Evolutionary conservation across 2,329 filamentous ascomycete genomes (phyloP), one percentile per base, ranked within the genome.

Genomic region (Aureobasidium sp.): DNA sequence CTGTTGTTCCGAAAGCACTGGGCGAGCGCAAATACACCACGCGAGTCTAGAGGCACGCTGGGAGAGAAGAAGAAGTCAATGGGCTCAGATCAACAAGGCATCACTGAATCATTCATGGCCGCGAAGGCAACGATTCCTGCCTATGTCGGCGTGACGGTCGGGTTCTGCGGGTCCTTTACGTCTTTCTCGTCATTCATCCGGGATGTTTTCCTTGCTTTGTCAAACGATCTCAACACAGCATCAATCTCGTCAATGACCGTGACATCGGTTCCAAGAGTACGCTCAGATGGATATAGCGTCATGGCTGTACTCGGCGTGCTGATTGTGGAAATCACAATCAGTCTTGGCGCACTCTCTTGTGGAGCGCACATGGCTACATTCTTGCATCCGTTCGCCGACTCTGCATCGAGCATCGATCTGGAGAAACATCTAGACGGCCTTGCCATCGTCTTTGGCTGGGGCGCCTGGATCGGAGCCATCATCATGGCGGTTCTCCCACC

Each of bases 151-250:
- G 78, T 95, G 11, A 80, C 87, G 0, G 94, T 86, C 0, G 90
- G 85, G 6, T 90, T 90, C 67, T 93, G 88, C 62, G 87, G 90
- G 56, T 90, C 85, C 57, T 86, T 90, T 62, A 95, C 89, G 0
- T 89, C 85, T 10, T 95, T 94, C 68, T 93, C 88, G 0, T 81
- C 83, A n/a, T 90, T 93, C 64, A 82, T 89, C 42, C 79, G 86
- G 4, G 89, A 93, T 62, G 70, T 76, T 4, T 93, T 91, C 63
- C 76, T 93, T n/a, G 84, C 87, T 0, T 69, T 91, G 27, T 82
- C 85, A 3, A 90, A 94, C 63, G 78, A 85, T 57, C 70, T 91
- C 19, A 71, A 77, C 1, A 67, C 65, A 4, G 66, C 70, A 0
- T 66, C 67, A 11, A 66, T 73, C 1, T 67, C 12, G 45, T 59